Percentiles rank a stretch among this genome's conserved stretches.
phyloP scores from a whole-genome alignment of 2,329 filamentous ascomycete species.

The Fusarium graminum region DNA sequence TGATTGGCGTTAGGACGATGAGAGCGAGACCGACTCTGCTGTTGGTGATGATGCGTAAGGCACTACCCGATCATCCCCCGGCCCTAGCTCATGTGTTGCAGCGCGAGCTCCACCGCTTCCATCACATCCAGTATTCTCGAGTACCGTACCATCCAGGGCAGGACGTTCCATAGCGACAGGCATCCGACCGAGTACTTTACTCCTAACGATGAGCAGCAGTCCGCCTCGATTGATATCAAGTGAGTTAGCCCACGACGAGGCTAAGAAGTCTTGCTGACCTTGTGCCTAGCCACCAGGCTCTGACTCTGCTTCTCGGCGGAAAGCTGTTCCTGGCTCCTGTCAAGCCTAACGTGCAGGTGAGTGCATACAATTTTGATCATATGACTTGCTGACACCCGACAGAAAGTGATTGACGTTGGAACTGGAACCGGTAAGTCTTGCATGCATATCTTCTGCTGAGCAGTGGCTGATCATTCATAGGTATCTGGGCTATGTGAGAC shows the following conservation, averaged over 20 bases:
- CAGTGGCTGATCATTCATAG: conserved; percentile 4
- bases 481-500: conserved; percentile 47
- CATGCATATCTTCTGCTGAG: fast-evolving
- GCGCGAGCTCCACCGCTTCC: conserved; percentile 45
- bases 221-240: conserved; percentile 46
- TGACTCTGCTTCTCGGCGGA: conserved; percentile 36
- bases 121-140: conserved; percentile 43
- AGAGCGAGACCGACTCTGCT: conserved; percentile 31
- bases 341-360: conserved; percentile 33
- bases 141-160: conserved; percentile 43
- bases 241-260: background rate
- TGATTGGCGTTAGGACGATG: conserved; percentile 7
- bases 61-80: background rate
- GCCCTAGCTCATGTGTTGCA: conserved; percentile 15
- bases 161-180: conserved; percentile 44
- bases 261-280: background rate
- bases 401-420: conserved; percentile 45
- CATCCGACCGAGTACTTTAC: conserved; percentile 44
- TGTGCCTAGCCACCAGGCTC: conserved; percentile 37
- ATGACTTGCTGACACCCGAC: background rate
- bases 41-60: conserved; percentile 36
- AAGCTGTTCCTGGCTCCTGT: conserved; percentile 42
- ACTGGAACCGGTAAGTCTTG: conserved; percentile 38
- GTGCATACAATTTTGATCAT: background rate
- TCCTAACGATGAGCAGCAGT: conserved; percentile 46